A percentile compares a stretch with the other conserved stretches of the same genome.
These are phyloP conservation scores for Elsinoe australis DNA, from an alignment of 2,329 filamentous ascomycete species.

Conservation along the genomic window DNA sequence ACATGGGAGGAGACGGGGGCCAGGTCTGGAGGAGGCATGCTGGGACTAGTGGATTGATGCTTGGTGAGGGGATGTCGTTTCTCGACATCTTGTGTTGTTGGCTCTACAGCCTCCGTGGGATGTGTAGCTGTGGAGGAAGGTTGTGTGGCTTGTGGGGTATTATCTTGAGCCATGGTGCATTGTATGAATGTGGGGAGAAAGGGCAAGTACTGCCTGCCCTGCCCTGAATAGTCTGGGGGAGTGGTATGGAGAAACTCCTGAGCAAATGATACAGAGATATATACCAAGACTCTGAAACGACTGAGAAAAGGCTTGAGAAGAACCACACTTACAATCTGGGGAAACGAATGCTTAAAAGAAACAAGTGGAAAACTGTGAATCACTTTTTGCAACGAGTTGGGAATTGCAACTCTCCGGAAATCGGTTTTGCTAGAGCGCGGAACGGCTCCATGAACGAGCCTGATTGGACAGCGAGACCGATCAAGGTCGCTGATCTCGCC, in stretches of 20 bases:
- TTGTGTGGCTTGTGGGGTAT: constrained; percentile 2
- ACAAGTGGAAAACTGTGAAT: background rate
- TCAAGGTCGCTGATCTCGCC: background rate
- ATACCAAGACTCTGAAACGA: constrained; percentile 42
- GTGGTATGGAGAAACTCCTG: background rate
- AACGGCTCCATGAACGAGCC: background rate
- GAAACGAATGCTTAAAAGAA: background rate
- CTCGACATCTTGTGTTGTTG: background rate
- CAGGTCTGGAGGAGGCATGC: constrained; percentile 15
- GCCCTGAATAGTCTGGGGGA: background rate
- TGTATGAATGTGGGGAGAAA: background rate
- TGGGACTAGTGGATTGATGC: background rate
- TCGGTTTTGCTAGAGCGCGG: background rate
- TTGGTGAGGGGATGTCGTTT: background rate
- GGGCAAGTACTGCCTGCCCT: background rate
- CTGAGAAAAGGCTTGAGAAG: background rate
- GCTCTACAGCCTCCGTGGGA: constrained; percentile 5
- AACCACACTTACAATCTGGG: background rate
- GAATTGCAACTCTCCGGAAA: too few relatives aligned
- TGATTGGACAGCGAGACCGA: background rate
- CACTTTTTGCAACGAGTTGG: background rate
- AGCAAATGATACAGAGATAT: background rate
- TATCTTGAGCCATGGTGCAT: constrained; percentile 7
- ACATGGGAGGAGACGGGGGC: constrained; percentile 21
- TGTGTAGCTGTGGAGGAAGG: background rate